Evolutionary conservation across 306 rosid species (phyloP).

Genomic region (Trifolium dubium): DNA sequence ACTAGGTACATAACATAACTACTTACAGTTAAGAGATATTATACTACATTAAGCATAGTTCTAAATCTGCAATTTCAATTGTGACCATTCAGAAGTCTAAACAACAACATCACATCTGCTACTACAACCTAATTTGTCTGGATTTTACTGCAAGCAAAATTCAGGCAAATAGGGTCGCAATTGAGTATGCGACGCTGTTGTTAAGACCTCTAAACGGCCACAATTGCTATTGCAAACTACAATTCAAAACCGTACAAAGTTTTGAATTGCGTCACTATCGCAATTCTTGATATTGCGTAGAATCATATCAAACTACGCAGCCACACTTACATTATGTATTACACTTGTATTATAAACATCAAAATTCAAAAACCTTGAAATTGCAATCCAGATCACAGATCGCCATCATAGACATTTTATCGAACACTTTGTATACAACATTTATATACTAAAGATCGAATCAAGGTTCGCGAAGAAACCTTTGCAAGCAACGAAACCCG

Average conservation of each 20-base stretch:
- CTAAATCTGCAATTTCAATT: not conserved
- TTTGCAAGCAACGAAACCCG: constrained; percentile 86
- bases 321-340: not conserved
- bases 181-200: not conserved
- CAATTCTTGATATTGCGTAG: not conserved
- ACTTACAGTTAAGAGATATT: not conserved
- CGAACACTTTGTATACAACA: not conserved
- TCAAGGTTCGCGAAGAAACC: constrained; percentile 78
- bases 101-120: not conserved
- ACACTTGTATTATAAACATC: not conserved
- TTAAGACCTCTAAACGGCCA: not conserved
- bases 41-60: not conserved
- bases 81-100: not conserved
- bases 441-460: not conserved
- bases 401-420: not conserved
- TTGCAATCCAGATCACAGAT: not conserved
- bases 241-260: not conserved
- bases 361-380: not conserved
- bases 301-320: not conserved
- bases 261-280: not conserved
- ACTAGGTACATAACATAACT: not conserved
- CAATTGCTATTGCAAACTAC: not conserved
- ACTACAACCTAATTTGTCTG: not conserved
- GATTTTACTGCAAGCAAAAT: not conserved
- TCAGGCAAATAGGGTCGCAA: not conserved